These are phyloP conservation scores for Lachnellula occidentalis DNA, from an alignment of 2,329 filamentous ascomycete species.

Conservation along the genomic window DNA sequence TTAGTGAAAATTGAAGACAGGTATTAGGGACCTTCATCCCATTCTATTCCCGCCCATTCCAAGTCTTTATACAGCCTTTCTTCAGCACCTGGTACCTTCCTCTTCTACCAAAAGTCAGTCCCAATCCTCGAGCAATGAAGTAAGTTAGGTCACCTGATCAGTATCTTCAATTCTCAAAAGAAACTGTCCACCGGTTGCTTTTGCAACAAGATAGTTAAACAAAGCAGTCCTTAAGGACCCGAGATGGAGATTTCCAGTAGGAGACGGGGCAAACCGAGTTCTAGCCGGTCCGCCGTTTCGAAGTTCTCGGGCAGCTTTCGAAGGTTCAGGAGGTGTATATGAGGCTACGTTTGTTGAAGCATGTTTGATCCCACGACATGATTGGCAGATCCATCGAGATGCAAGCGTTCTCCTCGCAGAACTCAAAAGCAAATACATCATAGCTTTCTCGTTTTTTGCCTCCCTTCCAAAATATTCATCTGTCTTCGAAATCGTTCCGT, in stretches of 20 bases:
- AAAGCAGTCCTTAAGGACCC: constrained; percentile 87
- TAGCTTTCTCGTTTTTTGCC: background rate
- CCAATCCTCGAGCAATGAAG: constrained; percentile 1
- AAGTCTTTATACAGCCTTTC: constrained; percentile 71
- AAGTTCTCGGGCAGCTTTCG: constrained; percentile 24
- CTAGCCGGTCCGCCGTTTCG: constrained; percentile 53
- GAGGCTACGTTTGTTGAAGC: constrained; percentile 7
- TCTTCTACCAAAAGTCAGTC: constrained; percentile 52
- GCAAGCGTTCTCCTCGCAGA: constrained; percentile 9
- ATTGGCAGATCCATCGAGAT: constrained; percentile 23
- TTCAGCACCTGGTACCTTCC: constrained; percentile 77
- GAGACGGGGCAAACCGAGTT: constrained; percentile 91
- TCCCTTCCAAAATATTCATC: background rate
- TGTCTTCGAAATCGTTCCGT: background rate
- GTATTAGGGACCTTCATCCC: constrained; percentile 73
- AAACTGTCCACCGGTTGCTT: constrained; percentile 83
- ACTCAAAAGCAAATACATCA: constrained; percentile 17
- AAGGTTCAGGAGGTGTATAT: constrained; percentile 1
- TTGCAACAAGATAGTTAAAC: constrained; percentile 93
- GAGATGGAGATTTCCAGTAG: constrained; percentile 88
- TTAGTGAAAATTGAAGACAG: background rate
- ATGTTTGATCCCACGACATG: constrained; percentile 16
- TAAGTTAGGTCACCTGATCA: constrained; percentile 59
- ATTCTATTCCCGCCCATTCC: constrained; percentile 80
- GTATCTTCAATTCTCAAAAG: constrained; percentile 91